Evolutionary conservation across 768 basidiomycete genomes (phyloP).

Genomic region (Lentinula aciculospora): DNA sequence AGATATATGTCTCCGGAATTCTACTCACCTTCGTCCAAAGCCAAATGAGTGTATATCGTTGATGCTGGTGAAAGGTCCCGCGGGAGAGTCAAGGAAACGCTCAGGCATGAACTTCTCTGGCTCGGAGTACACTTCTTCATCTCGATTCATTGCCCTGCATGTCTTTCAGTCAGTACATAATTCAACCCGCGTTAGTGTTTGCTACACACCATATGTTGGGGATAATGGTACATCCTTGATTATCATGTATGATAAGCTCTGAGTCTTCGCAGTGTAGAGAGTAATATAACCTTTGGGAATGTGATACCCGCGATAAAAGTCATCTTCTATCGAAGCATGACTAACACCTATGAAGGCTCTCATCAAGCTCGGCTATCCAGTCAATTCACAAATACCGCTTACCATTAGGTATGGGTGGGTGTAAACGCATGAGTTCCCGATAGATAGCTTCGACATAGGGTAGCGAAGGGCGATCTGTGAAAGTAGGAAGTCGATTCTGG

Average conservation of each 20-base stretch:
- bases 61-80: neutral
- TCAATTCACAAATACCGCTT: neutral
- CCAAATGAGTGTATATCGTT: neutral
- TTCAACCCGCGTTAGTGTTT: no score
- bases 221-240: neutral
- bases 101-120: slow-evolving; percentile 16
- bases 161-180: neutral
- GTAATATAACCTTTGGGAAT: slow-evolving; percentile 19
- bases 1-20: no score
- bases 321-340: slow-evolving; percentile 18
- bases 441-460: slow-evolving; percentile 5
- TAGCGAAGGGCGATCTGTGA: neutral
- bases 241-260: no score
- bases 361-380: no score
- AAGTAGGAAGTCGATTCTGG: neutral
- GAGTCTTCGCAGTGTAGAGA: no score
- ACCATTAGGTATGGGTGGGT: neutral
- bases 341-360: neutral
- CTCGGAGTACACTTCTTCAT: neutral
- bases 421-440: neutral
- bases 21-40: slow-evolving; percentile 1
- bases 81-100: neutral
- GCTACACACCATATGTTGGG: slow-evolving; percentile 4
- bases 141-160: slow-evolving; percentile 1
- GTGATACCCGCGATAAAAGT: slow-evolving; percentile 9